phyloP scores from a whole-genome alignment of 2,329 filamentous ascomycete genomes.

The Talaromyces piceae region DNA sequence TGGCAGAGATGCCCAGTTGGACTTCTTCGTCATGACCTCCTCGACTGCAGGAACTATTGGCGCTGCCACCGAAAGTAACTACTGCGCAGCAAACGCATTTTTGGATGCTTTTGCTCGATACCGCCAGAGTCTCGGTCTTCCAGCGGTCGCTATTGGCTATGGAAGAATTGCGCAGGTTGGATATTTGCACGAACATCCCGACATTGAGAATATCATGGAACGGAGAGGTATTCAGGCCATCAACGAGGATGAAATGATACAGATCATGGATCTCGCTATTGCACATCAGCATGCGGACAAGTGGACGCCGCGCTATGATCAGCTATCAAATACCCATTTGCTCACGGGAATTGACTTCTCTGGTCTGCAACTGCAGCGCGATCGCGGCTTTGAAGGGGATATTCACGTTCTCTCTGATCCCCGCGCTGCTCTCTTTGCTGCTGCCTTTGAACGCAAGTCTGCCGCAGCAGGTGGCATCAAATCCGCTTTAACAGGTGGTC shows the following conservation, averaged over 20 bases:
- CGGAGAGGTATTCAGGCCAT: conserved; percentile 31
- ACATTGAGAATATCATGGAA: conserved; percentile 28
- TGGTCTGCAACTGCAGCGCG: background rate
- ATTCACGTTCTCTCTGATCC: background rate
- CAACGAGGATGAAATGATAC: conserved; percentile 25
- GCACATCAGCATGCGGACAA: background rate
- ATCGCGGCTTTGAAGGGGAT: background rate
- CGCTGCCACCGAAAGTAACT: conserved; percentile 11
- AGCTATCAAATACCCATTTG: background rate
- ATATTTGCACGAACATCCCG: conserved; percentile 28
- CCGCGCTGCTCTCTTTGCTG: conserved; percentile 1
- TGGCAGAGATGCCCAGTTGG: conserved; percentile 11
- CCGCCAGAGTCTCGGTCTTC: conserved; percentile 13
- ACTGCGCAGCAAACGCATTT: conserved; percentile 15
- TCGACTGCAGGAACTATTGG: conserved; percentile 18
- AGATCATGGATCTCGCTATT: conserved; percentile 6
- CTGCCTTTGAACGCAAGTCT: background rate
- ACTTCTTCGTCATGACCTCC: conserved; percentile 26
- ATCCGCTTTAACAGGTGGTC: background rate
- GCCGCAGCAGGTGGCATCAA: background rate
- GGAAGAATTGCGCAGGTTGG: conserved; percentile 34
- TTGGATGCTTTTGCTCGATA: conserved; percentile 15
- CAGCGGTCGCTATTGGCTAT: conserved; percentile 21
- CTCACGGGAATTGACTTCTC: conserved; percentile 1
- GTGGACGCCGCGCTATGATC: background rate